Percentiles rank a stretch among this genome's conserved stretches.
phyloP scores from a whole-genome alignment of 768 basidiomycete genomes.

The Omphalotus guepiniiformis region DNA sequence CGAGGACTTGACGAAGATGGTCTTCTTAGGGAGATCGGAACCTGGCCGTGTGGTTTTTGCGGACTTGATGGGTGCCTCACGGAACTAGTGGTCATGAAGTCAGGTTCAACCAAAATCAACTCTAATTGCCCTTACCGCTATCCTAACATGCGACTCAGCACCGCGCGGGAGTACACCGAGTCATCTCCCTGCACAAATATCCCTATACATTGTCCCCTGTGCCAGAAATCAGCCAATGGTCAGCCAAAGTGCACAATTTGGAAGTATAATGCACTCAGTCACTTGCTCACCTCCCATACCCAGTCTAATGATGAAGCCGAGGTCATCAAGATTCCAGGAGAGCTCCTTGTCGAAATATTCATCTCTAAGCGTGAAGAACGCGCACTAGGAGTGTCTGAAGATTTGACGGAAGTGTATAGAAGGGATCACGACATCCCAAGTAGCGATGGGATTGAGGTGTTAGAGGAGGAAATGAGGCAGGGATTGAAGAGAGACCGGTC shows the following conservation, averaged over 20 bases:
- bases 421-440: neutral
- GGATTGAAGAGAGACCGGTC: neutral
- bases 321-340: neutral
- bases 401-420: neutral
- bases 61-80: no score
- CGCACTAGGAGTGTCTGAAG: neutral
- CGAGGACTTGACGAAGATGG: no score
- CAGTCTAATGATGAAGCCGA: neutral
- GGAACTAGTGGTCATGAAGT: no score
- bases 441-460: neutral
- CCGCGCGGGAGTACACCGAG: neutral
- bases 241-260: conserved; percentile 12
- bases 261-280: conserved; percentile 13
- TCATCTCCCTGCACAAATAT: conserved; percentile 11
- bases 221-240: conserved; percentile 6
- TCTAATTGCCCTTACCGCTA: conserved; percentile 13
- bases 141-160: conserved; percentile 8
- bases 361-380: conserved; percentile 3
- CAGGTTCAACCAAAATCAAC: no score
- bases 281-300: neutral
- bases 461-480: neutral
- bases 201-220: conserved; percentile 9
- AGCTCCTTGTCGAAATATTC: neutral
- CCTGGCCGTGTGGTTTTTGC: no score
- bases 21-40: no score